Conservation (phyloP, 2,329 filamentous ascomycete species). For the Trichothecium sympodiale region DNA sequence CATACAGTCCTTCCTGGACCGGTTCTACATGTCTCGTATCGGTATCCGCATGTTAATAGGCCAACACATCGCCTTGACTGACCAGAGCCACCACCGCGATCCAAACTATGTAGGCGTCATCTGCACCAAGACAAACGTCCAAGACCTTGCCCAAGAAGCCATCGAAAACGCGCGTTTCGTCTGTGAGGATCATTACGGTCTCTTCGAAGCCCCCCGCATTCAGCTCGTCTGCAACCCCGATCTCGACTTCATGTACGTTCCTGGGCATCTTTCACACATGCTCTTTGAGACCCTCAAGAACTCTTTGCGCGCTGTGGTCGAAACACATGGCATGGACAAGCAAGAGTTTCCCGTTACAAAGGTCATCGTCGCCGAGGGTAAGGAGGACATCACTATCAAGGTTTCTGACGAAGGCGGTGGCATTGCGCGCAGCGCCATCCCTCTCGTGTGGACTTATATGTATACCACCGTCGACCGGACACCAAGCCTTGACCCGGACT, state of each 20-base stretch:
- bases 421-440: constrained; percentile 85
- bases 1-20: constrained; percentile 94
- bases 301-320: constrained; percentile 90
- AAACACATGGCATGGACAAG: constrained; percentile 88
- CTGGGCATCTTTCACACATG: constrained; percentile 98
- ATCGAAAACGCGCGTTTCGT: constrained; percentile 99
- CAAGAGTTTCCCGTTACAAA: constrained; percentile 95
- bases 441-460: constrained; percentile 99
- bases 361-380: constrained; percentile 93
- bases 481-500: constrained; percentile 89
- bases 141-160: constrained; percentile 87
- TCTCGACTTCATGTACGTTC: constrained; percentile 98
- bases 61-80: constrained; percentile 92
- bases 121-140: constrained; percentile 96
- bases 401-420: constrained; percentile 94
- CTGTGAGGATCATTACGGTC: constrained; percentile 94
- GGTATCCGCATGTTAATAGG: constrained; percentile 99
- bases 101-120: constrained; percentile 97
- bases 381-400: constrained; percentile 98
- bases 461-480: constrained; percentile 97
- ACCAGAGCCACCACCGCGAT: constrained; percentile 81
- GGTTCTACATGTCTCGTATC: constrained; percentile 99
- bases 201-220: constrained; percentile 93
- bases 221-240: constrained; percentile 92
- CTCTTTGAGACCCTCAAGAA: constrained; percentile 99